phyloP scores from a whole-genome alignment of 83 land plant genomes.

The Picea mariana region DNA sequence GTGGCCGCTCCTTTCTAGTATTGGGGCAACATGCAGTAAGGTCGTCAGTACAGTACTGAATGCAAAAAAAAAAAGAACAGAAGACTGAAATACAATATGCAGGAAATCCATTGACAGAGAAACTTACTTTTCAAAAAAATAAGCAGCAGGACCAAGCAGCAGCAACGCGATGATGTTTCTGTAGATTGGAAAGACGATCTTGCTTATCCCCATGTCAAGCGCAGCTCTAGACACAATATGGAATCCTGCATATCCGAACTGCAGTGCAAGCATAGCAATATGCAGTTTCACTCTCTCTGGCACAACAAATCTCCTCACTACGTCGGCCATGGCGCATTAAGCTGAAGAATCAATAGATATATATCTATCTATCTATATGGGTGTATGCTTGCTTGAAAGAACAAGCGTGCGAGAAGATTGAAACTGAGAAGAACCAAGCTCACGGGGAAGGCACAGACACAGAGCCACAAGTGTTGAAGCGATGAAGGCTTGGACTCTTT shows the following conservation, averaged over 20 bases:
- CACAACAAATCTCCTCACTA: slow-evolving; percentile 27
- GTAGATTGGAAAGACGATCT: slow-evolving; percentile 70
- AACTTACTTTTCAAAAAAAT: slow-evolving; percentile 71
- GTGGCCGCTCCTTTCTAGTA: slow-evolving; percentile 74
- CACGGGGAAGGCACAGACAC: too few relatives aligned
- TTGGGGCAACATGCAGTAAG: background rate
- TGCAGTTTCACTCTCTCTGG: slow-evolving; percentile 69
- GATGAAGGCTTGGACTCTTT: too few relatives aligned
- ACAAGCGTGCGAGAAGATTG: too few relatives aligned
- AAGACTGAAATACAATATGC: too few relatives aligned
- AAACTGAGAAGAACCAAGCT: too few relatives aligned
- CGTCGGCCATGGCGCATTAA: too few relatives aligned
- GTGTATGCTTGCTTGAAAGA: too few relatives aligned
- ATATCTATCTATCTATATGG: too few relatives aligned
- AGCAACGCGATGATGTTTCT: slow-evolving; percentile 73
- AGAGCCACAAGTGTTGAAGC: too few relatives aligned
- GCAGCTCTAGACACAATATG: slow-evolving; percentile 79
- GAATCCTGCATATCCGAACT: slow-evolving; percentile 87
- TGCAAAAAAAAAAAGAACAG: too few relatives aligned
- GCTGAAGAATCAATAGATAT: too few relatives aligned
- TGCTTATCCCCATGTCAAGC: slow-evolving; percentile 79
- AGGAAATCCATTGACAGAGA: background rate
- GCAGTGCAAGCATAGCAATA: slow-evolving; percentile 75
- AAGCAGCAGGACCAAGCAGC: slow-evolving; percentile 68
- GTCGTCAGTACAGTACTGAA: too few relatives aligned